Percentiles rank a stretch among this genome's conserved stretches.
Evolutionary conservation across 768 basidiomycete genomes (phyloP).

Genomic region (Tephrocybe rancida): DNA sequence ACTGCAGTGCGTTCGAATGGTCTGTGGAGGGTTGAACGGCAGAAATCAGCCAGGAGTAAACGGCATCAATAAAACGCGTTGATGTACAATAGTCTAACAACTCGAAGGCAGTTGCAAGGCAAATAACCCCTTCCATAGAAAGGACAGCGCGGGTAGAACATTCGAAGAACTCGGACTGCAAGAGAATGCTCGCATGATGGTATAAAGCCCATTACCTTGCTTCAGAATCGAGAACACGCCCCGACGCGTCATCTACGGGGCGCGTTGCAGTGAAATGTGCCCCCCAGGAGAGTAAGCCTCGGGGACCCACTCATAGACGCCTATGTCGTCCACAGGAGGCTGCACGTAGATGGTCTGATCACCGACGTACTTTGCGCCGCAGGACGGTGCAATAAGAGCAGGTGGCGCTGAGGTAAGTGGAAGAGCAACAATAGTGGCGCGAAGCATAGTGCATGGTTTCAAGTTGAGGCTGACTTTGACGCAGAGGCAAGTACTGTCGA

Average conservation of each 20-base stretch:
- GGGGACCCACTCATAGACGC: conserved; percentile 14
- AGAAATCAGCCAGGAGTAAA: background rate
- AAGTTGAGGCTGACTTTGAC: background rate
- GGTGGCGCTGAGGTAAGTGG: conserved; percentile 25
- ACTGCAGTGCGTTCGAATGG: conserved; percentile 2
- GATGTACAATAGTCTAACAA: too few relatives aligned
- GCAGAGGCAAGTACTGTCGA: background rate
- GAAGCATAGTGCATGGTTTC: conserved; percentile 5
- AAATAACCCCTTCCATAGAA: too few relatives aligned
- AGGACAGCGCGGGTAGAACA: too few relatives aligned
- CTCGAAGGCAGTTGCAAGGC: too few relatives aligned
- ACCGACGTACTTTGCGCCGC: conserved; percentile 10
- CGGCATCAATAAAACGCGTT: background rate
- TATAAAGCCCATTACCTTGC: conserved; percentile 13
- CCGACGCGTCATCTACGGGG: conserved; percentile 4
- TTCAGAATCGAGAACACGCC: conserved; percentile 14
- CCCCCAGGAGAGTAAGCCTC: conserved; percentile 7
- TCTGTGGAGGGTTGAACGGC: too few relatives aligned
- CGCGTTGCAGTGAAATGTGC: conserved; percentile 6
- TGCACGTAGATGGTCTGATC: conserved; percentile 16
- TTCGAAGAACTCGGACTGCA: too few relatives aligned
- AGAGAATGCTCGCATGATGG: conserved; percentile 12
- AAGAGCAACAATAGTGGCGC: background rate
- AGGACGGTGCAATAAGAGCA: conserved; percentile 9
- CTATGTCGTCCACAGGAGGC: conserved; percentile 8